Base-by-base conservation (phyloP, 2,329 filamentous ascomycete genomes). In the Leptographium wingfieldii region DNA sequence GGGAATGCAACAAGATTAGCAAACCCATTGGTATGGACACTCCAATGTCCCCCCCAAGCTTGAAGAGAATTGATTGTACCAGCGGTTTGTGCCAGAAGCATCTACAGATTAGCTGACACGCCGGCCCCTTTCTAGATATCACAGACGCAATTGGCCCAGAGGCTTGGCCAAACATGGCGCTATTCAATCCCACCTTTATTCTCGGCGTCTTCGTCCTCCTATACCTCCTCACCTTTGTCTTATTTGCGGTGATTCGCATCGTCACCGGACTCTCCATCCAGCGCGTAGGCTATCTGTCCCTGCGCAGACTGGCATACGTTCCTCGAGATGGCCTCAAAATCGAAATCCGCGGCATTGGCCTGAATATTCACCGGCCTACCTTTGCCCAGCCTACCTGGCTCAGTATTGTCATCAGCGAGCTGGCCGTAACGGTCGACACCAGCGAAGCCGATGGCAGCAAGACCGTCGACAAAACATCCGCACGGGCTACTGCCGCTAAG, bases 381-480 rank as follows among this genome's bases (percentile, higher is more conserved):
- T 97, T 99, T 73, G 90, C 92, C 55, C 91, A 97, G 71, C 94
- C 94, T 53, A 97, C 95, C 63, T 97, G 92, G 91, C 77, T 96
- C 67, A 97, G 92, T 71, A 79, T 99, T 57, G 88, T 94, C 10
- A 74, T 99, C 62, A 89, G 84, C 67, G 94, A 96, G 69, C 77
- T 96, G 56, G 88, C 85, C 56, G 80, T 99, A 57, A 95, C 90
- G 0, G 72, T 97, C 52, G 90, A 99, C 69, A 76, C 91, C 54
- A 80, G 82, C 62, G 80, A 83, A 55, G 73, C 94, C 51, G 81
- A 82, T 65, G 74, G 74, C 31, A 76, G 75, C 59, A 80, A 77
- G 65, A 60, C 68, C 35, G 66, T 62, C 19, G 70, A 68, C 7
- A 69, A 70, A 65, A 66, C 33, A 9, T 31, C 35, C 5, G 63